Base-by-base conservation (phyloP, 2,329 filamentous ascomycete species). In the Fusarium sp. region DNA sequence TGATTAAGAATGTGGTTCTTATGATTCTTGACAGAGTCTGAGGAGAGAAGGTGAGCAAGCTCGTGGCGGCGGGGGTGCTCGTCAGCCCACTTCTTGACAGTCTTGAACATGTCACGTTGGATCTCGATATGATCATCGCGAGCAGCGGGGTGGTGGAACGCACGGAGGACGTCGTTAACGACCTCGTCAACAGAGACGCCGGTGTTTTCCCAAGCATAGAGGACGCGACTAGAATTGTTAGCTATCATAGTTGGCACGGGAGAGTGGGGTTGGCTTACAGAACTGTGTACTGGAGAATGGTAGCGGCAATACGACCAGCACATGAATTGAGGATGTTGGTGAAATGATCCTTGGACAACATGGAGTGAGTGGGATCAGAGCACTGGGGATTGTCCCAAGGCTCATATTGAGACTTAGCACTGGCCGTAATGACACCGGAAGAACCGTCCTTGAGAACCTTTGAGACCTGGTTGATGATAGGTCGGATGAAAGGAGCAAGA, bases 131-230 rank as follows among this genome's bases (percentile, higher is more conserved):
- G 85, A 60, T 93, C 90, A 75, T 96, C 89, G 29, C 95, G 91
- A 35, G 94, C 85, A 11, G 93, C 92, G 3, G 96, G 96, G 79
- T 99, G 96, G 80, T 99, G 96, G 84, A 98, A 97, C 15, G 94
- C 91, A 29, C 89, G 89, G 50, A 94, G 84, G 44, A 97, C 90
- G 74, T 98, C 95, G 70, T 93, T 86, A 70, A 95, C 86, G 1
- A 98, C 92, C 81, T 97, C 93, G 41, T 97, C 89, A 7, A 96
- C 92, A 1, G 94, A 90, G 1, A 97, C 91, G 46, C 92, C 90
- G 5, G 92, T 89, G 79, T 98, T 93, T 72, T 98, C 93, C 94
- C 95, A 98, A 7, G 95, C 95, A 79, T 95, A 97, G 25, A 99
- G 86, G 52, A 98, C 84, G 39, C 95, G 93, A 4, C 88, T 90